Percentiles rank a stretch among this genome's conserved stretches.
Evolutionary conservation across 345 rosid species (phyloP).

Genomic region (Gossypium bickii): DNA sequence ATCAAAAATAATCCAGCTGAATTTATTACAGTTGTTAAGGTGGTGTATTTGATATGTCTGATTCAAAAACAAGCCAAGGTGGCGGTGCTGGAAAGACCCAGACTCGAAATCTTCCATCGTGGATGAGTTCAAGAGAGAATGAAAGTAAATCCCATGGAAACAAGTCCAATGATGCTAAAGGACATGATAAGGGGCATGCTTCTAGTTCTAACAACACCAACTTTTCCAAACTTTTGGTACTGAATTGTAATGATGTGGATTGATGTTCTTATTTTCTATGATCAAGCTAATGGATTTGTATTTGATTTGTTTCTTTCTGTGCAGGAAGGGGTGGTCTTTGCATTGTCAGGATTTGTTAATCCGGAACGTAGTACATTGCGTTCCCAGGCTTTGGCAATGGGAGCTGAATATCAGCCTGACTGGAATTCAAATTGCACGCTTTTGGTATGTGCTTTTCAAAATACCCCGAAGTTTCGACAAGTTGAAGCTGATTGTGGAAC

Average conservation of each 20-base stretch:
- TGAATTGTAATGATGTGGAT: conserved; percentile 8
- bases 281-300: conserved; percentile 8
- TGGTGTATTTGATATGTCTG: conserved; percentile 28
- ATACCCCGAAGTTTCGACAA: conserved; percentile 90
- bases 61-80: conserved; percentile 27
- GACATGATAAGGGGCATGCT: conserved; percentile 13
- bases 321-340: conserved; percentile 90
- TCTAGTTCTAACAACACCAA: conserved; percentile 18
- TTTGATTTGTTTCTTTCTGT: conserved; percentile 21
- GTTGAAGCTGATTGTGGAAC: conserved; percentile 72
- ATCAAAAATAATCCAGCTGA: background rate
- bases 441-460: conserved; percentile 76
- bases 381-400: conserved; percentile 82
- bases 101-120: conserved; percentile 71
- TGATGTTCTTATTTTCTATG: conserved; percentile 4
- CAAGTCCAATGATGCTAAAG: conserved; percentile 25
- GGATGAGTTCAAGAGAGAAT: conserved; percentile 59
- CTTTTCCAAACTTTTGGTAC: conserved; percentile 66
- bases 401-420: conserved; percentile 70
- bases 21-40: background rate
- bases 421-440: conserved; percentile 82
- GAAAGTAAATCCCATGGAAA: conserved; percentile 24
- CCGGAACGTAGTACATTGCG: conserved; percentile 78
- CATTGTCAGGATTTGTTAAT: conserved; percentile 78
- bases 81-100: conserved; percentile 29